A percentile compares a stretch with the other conserved stretches of the same genome.
Conservation (phyloP, 345 rosid genomes). For the Noccaea caerulescens region DNA sequence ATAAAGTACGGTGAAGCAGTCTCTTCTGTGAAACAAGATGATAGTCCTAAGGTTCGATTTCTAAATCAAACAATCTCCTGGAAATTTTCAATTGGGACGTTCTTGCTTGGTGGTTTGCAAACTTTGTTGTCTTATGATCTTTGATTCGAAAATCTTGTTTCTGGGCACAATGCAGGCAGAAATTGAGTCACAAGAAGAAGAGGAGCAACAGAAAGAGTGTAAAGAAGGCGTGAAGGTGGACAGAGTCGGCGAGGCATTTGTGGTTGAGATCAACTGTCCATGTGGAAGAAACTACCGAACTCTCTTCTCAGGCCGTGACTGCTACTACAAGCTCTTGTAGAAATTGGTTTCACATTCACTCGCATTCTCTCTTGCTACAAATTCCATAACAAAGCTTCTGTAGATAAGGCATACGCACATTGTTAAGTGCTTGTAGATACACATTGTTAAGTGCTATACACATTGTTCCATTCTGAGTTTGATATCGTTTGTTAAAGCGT, state of each 20-base stretch:
- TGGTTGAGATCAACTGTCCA: conserved; percentile 46
- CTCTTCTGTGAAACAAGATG: conserved; percentile 35
- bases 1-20: conserved; percentile 38
- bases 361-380: background rate
- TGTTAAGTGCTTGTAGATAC: conserved; percentile 17
- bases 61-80: background rate
- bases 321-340: conserved; percentile 48
- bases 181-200: conserved; percentile 36
- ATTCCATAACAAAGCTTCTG: conserved; percentile 17
- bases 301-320: conserved; percentile 49
- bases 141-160: background rate
- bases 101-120: background rate
- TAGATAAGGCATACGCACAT: conserved; percentile 1
- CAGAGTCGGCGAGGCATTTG: conserved; percentile 46
- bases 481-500: background rate
- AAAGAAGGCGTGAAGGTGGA: conserved; percentile 47
- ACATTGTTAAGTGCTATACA: background rate
- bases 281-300: conserved; percentile 43
- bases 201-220: conserved; percentile 26
- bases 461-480: conserved; percentile 5
- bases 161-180: conserved; percentile 22
- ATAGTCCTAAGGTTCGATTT: conserved; percentile 30
- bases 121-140: conserved; percentile 7
- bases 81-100: background rate
- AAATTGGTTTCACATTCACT: background rate